Conservation (phyloP, 805 yeast genomes). For the Wickerhamomyces alni region DNA sequence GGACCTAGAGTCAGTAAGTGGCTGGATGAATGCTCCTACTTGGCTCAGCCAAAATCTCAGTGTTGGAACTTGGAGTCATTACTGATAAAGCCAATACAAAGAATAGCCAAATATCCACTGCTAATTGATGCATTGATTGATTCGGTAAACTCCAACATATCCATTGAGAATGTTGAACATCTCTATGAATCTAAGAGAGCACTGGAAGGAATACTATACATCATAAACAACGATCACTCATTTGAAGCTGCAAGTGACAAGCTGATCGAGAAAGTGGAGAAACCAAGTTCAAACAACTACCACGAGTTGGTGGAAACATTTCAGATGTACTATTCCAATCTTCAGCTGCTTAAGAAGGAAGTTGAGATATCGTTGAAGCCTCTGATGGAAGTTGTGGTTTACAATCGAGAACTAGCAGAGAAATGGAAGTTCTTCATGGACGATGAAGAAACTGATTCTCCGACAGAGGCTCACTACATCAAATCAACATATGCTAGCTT, state of each 20-base stretch:
- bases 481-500: slow-evolving; percentile 25
- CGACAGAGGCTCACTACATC: slow-evolving; percentile 15
- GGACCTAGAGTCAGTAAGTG: slow-evolving; percentile 25
- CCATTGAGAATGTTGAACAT: slow-evolving; percentile 7
- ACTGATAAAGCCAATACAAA: slow-evolving; percentile 26
- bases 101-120: slow-evolving; percentile 21
- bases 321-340: slow-evolving; percentile 4
- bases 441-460: slow-evolving; percentile 12
- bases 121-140: slow-evolving; percentile 14
- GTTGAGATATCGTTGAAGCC: slow-evolving; percentile 11
- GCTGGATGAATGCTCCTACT: slow-evolving; percentile 27
- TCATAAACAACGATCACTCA: not conserved
- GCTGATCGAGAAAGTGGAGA: not conserved
- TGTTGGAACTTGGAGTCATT: slow-evolving; percentile 25
- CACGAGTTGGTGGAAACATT: slow-evolving; percentile 3
- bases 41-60: slow-evolving; percentile 19
- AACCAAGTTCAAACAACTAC: not conserved
- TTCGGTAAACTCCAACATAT: slow-evolving; percentile 6
- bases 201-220: slow-evolving; percentile 12
- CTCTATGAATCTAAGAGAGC: slow-evolving; percentile 14
- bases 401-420: slow-evolving; percentile 15
- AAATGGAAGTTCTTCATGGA: slow-evolving; percentile 27
- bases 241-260: not conserved
- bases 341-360: slow-evolving; percentile 16
- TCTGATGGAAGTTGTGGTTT: slow-evolving; percentile 4